Conservation (phyloP, 2,329 filamentous ascomycete genomes). For the Rhytidhysteron rufulum region DNA sequence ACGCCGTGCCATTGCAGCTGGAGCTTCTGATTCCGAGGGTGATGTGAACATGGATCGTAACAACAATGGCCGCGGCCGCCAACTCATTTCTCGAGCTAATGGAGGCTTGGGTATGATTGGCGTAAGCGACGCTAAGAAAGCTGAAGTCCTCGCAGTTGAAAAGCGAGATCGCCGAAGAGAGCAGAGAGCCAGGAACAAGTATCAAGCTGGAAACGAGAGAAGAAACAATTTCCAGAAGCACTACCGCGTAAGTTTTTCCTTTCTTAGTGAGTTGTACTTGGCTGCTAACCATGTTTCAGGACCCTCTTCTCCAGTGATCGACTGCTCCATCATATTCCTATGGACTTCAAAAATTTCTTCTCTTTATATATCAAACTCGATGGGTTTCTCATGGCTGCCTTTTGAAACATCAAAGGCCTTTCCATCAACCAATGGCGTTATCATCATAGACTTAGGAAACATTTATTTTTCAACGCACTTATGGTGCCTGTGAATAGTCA, state of each 20-base stretch:
- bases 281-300: conserved; percentile 26
- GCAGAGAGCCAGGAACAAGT: conserved; percentile 54
- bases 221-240: conserved; percentile 75
- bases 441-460: too few species aligned
- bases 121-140: conserved; percentile 71
- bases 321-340: neutral
- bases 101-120: conserved; percentile 74
- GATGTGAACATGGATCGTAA: conserved; percentile 28
- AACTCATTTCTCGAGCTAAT: conserved; percentile 61
- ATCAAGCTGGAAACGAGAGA: conserved; percentile 69
- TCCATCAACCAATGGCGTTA: neutral
- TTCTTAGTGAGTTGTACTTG: neutral
- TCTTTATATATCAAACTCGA: too few species aligned
- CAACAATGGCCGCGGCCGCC: conserved; percentile 27
- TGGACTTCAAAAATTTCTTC: neutral
- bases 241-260: conserved; percentile 54
- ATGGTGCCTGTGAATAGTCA: too few species aligned
- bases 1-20: conserved; percentile 56
- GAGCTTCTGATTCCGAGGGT: conserved; percentile 35
- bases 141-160: conserved; percentile 62
- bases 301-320: conserved; percentile 50
- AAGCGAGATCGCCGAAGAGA: conserved; percentile 65
- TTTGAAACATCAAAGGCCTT: neutral
- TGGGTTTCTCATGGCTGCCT: neutral
- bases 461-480: too few species aligned